Base-by-base conservation (phyloP, 106 monocot genomes). In the Dendrobium nobile region DNA sequence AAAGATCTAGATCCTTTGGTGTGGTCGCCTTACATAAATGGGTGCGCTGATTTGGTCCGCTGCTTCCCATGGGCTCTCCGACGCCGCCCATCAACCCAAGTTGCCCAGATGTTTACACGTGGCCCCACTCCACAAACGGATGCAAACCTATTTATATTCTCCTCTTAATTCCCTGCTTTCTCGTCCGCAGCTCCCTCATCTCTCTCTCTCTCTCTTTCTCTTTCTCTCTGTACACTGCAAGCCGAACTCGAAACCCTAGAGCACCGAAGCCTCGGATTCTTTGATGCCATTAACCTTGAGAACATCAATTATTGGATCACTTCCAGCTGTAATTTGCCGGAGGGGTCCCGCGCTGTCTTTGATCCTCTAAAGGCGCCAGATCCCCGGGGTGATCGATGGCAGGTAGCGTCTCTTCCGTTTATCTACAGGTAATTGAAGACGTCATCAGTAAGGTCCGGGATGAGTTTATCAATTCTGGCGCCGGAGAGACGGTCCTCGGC, bases 341-440 rank as follows among this genome's bases (percentile, higher is more conserved):
- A 41, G 37, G 45, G 41, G 19, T 83, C 33, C 48, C 28, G 40
- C 77, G 28, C 18, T 43, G 26, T 22, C 31, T 13, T 77, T 67
- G 47, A 41, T 43, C 33, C 61, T 77, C 47, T 4, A 28, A 45
- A 26, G 61, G 58, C 75, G 47, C 75, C 64, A 7, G 54, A 75
- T 81, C 80, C 31, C 61, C n/a, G 78, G 65, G 18, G 48, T 37
- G 26, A 76, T 76, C 76, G 48, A 87, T 87, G 85, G 85, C 84
- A 40, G 78, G 83, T 78, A 85, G 82, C 83, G 92, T 98, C 18
- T 88, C 94, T 56, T 33, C 77, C 15, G 92, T 94, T 54, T 98
- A 98, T 85, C 45, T 98, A 79, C 85, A 89, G 11, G 97, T 92
- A 70, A 87, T 98, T 67, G 94, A 98, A n/a, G 97, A 92, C 73